Conservation (phyloP, 805 yeast genomes). For the Cyberlindnera samutprakarnensis region DNA sequence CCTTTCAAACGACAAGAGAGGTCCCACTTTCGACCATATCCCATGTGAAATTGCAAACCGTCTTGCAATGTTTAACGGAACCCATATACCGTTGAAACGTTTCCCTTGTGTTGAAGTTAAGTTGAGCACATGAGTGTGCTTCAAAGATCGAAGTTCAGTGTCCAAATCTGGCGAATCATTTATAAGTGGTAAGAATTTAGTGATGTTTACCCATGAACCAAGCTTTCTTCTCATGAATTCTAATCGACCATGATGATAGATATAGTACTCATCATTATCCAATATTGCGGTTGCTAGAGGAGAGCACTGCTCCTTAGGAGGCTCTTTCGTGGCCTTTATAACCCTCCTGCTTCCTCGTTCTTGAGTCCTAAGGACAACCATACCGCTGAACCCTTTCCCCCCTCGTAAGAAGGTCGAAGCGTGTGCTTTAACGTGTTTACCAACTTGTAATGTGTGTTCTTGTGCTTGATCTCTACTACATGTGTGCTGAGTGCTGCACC, state of each 20-base stretch:
- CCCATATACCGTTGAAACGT: constrained; percentile 17
- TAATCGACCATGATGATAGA: not conserved
- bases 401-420: no score
- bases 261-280: constrained; percentile 5
- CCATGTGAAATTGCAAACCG: constrained; percentile 13
- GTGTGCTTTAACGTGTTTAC: no score
- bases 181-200: constrained; percentile 2
- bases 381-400: no score
- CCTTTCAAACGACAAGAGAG: constrained; percentile 20
- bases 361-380: constrained; percentile 3
- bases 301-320: not conserved
- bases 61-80: constrained; percentile 17
- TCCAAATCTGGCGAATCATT: not conserved
- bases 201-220: constrained; percentile 8
- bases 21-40: constrained; percentile 11
- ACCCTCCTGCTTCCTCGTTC: not conserved
- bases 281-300: not conserved
- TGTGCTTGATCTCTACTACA: no score
- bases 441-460: no score
- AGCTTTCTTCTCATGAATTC: constrained; percentile 5
- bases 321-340: constrained; percentile 3
- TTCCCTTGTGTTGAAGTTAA: not conserved
- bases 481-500: no score
- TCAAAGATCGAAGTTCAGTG: not conserved
- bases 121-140: not conserved